Conservation (phyloP, 192 early-diverging fungal species). For the Lunasporangiospora selenospora region DNA sequence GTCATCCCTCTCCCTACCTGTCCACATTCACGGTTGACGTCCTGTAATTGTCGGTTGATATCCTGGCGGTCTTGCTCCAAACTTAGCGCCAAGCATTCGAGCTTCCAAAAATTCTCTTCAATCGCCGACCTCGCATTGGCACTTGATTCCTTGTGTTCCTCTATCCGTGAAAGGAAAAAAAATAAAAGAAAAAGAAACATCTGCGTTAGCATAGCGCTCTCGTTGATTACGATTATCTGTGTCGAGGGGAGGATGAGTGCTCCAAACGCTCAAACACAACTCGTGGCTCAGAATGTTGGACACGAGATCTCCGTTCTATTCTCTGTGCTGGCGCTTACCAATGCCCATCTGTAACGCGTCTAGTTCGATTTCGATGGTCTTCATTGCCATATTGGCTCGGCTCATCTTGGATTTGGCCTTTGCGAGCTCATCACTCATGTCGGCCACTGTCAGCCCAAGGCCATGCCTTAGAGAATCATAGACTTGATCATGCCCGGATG, state of each 20-base stretch:
- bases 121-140: conserved; percentile 31
- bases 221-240: too few species aligned
- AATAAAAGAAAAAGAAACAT: background rate
- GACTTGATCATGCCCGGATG: too few species aligned
- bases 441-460: conserved; percentile 22
- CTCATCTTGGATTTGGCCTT: conserved; percentile 34
- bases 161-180: conserved; percentile 1
- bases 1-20: conserved; percentile 26
- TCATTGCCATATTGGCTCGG: conserved; percentile 41
- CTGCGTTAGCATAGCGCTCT: too few species aligned
- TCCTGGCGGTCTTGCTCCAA: conserved; percentile 43
- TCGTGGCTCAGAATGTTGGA: too few species aligned
- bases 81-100: conserved; percentile 36
- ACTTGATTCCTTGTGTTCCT: conserved; percentile 33
- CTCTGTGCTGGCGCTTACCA: too few species aligned
- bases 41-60: conserved; percentile 13
- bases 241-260: too few species aligned
- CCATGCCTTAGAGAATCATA: conserved; percentile 40
- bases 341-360: conserved; percentile 35
- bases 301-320: too few species aligned
- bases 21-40: conserved; percentile 11
- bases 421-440: conserved; percentile 36
- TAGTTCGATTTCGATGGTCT: conserved; percentile 37
- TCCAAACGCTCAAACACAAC: too few species aligned
- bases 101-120: conserved; percentile 44